Evolutionary conservation across 345 rosid species (phyloP).

Genomic region (Rubroshorea leprosula): DNA sequence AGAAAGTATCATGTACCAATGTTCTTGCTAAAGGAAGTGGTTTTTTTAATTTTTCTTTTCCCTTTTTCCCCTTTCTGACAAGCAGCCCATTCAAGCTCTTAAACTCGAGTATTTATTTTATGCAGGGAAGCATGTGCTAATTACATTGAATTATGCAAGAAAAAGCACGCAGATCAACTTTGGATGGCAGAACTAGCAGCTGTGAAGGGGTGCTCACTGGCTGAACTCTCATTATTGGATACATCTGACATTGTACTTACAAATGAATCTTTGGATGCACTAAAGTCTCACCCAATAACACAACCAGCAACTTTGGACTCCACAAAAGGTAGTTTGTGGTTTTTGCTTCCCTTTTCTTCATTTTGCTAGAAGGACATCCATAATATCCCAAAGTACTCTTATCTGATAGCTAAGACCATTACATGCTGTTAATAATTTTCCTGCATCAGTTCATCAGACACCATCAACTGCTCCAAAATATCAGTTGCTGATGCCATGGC

Average conservation of each 20-base stretch:
- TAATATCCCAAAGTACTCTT: not conserved
- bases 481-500: constrained; percentile 61
- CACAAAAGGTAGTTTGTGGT: constrained; percentile 34
- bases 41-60: not conserved
- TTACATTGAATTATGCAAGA: constrained; percentile 71
- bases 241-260: constrained; percentile 60
- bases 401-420: constrained; percentile 11
- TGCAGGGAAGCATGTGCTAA: constrained; percentile 63
- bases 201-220: constrained; percentile 54
- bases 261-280: too few species aligned
- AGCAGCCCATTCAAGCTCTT: too few species aligned
- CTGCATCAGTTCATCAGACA: constrained; percentile 28
- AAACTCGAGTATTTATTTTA: constrained; percentile 3
- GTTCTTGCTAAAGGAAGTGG: too few species aligned
- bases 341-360: not conserved
- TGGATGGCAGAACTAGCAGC: constrained; percentile 91
- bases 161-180: constrained; percentile 63
- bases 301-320: constrained; percentile 39
- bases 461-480: constrained; percentile 29
- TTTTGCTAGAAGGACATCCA: not conserved
- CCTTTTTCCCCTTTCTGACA: not conserved
- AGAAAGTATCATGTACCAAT: too few species aligned
- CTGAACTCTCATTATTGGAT: constrained; percentile 44
- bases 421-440: constrained; percentile 43
- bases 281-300: too few species aligned